phyloP scores from a whole-genome alignment of 1,284 basidiomycete species.

The Trichosporon faecale region DNA sequence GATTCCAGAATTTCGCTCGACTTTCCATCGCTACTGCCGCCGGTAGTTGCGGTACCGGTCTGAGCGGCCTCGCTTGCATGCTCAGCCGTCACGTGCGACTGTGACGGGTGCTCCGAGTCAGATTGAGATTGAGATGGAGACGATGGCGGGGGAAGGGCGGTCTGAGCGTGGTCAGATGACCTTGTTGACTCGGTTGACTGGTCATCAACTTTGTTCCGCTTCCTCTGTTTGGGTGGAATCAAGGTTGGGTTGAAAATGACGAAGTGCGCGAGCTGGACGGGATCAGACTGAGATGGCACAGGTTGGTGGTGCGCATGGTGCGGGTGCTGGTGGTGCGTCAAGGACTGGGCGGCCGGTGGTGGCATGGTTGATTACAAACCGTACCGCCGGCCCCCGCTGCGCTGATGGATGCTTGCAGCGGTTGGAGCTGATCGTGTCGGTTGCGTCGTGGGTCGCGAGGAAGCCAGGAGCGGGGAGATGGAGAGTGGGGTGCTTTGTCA shows the following conservation, averaged over 20 bases:
- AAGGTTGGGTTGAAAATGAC: constrained; percentile 48
- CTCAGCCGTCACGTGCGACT: not conserved
- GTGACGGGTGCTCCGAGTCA: not conserved
- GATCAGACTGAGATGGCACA: not conserved
- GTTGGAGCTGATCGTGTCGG: not conserved
- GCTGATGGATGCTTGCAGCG: not conserved
- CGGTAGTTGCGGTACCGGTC: not conserved
- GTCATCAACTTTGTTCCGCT: not conserved
- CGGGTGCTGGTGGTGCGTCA: not conserved
- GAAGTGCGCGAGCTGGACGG: constrained; percentile 39
- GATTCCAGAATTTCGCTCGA: not conserved
- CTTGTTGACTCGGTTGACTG: not conserved
- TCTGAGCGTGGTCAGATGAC: not conserved
- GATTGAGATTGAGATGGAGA: not conserved
- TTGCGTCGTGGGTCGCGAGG: not conserved
- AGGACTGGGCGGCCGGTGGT: constrained; percentile 5
- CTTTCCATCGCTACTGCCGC: not conserved
- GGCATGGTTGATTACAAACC: constrained; percentile 8
- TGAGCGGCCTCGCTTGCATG: not conserved
- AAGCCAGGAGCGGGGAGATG: not conserved
- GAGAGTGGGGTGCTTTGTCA: not conserved
- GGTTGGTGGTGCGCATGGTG: not conserved
- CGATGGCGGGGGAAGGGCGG: not conserved
- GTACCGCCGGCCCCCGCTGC: constrained; percentile 6
- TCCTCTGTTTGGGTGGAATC: not conserved